phyloP scores from a whole-genome alignment of 2,329 filamentous ascomycete species.

The Didymella glomerata region DNA sequence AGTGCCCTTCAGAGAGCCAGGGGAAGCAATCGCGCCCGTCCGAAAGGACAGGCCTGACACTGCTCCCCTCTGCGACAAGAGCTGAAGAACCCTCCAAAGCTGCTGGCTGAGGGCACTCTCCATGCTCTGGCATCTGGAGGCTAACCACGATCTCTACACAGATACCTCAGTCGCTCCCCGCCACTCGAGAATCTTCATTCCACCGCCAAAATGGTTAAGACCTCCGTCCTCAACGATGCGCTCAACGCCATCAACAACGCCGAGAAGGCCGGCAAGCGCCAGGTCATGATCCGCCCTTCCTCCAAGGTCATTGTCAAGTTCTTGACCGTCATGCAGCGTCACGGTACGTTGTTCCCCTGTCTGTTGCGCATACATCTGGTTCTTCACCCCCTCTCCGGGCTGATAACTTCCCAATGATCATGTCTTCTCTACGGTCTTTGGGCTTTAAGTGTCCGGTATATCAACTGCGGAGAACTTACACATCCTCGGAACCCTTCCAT shows the following conservation, averaged over 20 bases:
- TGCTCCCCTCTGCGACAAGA: constrained; percentile 61
- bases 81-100: constrained; percentile 71
- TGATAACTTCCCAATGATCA: constrained; percentile 99
- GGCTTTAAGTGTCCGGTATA: constrained; percentile 99
- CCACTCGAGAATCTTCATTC: constrained; percentile 81
- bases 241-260: constrained; percentile 99
- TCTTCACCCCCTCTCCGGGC: constrained; percentile 71
- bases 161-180: constrained; percentile 68
- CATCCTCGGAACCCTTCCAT: constrained; percentile 79
- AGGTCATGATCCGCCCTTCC: constrained; percentile 96
- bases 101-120: constrained; percentile 69
- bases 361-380: constrained; percentile 21
- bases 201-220: constrained; percentile 95
- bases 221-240: constrained; percentile 99
- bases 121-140: constrained; percentile 71
- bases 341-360: constrained; percentile 75
- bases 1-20: constrained; percentile 63
- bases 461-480: constrained; percentile 92
- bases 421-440: constrained; percentile 83
- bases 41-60: constrained; percentile 53
- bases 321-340: constrained; percentile 98
- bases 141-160: constrained; percentile 60
- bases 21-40: constrained; percentile 54
- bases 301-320: constrained; percentile 99
- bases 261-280: constrained; percentile 99